Conservation (phyloP, 1,284 basidiomycete species). For the Anthracocystis panici-leucophaei region DNA sequence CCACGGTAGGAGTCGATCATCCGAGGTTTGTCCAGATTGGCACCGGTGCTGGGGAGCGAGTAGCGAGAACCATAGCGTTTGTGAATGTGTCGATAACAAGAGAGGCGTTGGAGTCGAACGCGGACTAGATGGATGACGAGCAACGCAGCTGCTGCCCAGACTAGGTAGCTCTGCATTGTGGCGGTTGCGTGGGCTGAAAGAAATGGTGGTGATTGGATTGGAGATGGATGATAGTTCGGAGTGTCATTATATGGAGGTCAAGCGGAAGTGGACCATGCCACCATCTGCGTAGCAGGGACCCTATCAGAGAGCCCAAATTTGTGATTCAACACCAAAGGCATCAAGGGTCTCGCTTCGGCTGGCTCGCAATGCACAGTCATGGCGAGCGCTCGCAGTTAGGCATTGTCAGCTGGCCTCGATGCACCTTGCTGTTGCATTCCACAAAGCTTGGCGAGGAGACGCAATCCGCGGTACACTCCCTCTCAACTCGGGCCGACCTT, state of each 20-base stretch:
- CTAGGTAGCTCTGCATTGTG: conserved; percentile 7
- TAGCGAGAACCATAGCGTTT: conserved; percentile 40
- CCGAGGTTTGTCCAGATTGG: conserved; percentile 28
- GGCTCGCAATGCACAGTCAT: background rate
- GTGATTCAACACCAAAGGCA: no score
- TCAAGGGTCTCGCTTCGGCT: background rate
- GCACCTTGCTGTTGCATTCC: background rate
- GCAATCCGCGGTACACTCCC: background rate
- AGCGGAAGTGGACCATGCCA: no score
- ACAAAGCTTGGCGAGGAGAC: background rate
- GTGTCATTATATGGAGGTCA: no score
- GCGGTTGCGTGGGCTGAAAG: background rate
- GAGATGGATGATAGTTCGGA: background rate
- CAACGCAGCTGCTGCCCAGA: conserved; percentile 16
- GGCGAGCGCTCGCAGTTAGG: background rate
- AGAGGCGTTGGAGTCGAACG: conserved; percentile 22
- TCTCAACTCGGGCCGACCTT: background rate
- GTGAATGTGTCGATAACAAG: conserved; percentile 29
- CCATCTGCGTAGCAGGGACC: background rate
- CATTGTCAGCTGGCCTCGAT: background rate
- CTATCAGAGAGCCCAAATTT: background rate
- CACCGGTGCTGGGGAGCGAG: conserved; percentile 12
- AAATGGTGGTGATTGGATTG: background rate
- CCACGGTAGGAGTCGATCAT: conserved; percentile 49
- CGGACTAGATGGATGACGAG: conserved; percentile 15